Conservation (phyloP, 257 asterid species). For the Capsicum pubescens region DNA sequence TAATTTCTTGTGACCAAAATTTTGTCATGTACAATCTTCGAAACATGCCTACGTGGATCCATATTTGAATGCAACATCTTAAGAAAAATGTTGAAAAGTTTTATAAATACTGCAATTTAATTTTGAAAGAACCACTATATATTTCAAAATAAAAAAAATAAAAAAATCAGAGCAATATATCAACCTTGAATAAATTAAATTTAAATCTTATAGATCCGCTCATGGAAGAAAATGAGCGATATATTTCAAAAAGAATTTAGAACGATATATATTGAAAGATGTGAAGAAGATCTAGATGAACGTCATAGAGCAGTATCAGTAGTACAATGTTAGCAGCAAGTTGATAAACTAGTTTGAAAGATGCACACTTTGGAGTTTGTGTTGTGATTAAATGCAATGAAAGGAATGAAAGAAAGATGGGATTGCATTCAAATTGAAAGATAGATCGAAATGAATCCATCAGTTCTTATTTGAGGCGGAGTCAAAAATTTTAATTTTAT, state of each 20-base stretch:
- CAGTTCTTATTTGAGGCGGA: not conserved
- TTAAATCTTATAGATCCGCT: too few relatives aligned
- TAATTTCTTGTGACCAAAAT: not conserved
- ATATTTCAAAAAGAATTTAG: too few relatives aligned
- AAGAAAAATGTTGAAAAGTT: too few relatives aligned
- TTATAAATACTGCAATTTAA: too few relatives aligned
- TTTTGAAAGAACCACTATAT: too few relatives aligned
- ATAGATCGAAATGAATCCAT: not conserved
- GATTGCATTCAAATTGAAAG: not conserved
- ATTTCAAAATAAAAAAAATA: too few relatives aligned
- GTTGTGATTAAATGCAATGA: not conserved
- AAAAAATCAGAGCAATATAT: too few relatives aligned
- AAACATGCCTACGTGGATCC: not conserved
- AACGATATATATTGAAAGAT: not conserved
- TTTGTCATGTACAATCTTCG: not conserved
- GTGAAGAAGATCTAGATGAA: not conserved
- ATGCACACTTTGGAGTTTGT: conserved; percentile 9
- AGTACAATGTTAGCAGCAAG: not conserved
- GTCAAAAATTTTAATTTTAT: too few relatives aligned
- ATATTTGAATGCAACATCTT: not conserved
- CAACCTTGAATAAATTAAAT: too few relatives aligned
- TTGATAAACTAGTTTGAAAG: conserved; percentile 21
- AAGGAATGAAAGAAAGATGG: conserved; percentile 17
- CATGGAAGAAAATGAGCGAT: too few relatives aligned
- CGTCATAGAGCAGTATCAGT: not conserved